Conservation (phyloP, 2,329 filamentous ascomycete species). For the Thielaviopsis punctulata region DNA sequence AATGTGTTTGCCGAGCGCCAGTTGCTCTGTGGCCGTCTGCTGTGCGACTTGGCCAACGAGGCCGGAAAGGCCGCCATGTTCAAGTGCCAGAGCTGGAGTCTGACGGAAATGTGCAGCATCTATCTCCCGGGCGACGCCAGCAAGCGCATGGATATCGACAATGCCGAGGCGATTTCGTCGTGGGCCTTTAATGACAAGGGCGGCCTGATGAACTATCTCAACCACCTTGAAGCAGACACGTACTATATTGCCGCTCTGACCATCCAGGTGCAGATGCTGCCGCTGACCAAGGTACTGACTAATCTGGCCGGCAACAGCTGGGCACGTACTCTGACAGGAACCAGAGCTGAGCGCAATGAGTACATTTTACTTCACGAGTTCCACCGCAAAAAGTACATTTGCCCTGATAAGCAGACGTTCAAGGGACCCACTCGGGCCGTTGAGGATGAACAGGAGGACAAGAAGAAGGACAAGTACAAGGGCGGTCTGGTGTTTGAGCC, state of each 20-base stretch:
- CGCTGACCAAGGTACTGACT: conserved; percentile 84
- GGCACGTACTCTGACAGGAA: conserved; percentile 89
- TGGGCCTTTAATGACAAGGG: conserved; percentile 65
- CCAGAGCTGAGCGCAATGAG: conserved; percentile 91
- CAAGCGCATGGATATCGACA: conserved; percentile 65
- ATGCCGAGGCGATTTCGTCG: conserved; percentile 67
- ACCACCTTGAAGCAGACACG: conserved; percentile 86
- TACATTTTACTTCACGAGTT: conserved; percentile 98
- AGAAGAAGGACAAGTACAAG: conserved; percentile 99
- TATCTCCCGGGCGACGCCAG: conserved; percentile 59
- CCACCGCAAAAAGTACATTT: conserved; percentile 91
- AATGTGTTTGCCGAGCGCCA: conserved; percentile 90
- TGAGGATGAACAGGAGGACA: conserved; percentile 22
- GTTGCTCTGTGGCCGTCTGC: conserved; percentile 68
- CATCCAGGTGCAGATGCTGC: conserved; percentile 76
- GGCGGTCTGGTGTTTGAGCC: conserved; percentile 96
- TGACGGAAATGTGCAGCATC: conserved; percentile 92
- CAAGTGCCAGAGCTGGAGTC: conserved; percentile 94
- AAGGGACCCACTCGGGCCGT: conserved; percentile 29
- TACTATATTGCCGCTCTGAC: conserved; percentile 89
- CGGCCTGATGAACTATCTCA: conserved; percentile 82
- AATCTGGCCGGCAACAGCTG: conserved; percentile 96
- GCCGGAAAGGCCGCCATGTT: conserved; percentile 93
- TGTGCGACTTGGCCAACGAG: conserved; percentile 91
- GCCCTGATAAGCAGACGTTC: conserved; percentile 80